Conservation (phyloP, 106 monocot species). For the Dactylorhiza incarnata region DNA sequence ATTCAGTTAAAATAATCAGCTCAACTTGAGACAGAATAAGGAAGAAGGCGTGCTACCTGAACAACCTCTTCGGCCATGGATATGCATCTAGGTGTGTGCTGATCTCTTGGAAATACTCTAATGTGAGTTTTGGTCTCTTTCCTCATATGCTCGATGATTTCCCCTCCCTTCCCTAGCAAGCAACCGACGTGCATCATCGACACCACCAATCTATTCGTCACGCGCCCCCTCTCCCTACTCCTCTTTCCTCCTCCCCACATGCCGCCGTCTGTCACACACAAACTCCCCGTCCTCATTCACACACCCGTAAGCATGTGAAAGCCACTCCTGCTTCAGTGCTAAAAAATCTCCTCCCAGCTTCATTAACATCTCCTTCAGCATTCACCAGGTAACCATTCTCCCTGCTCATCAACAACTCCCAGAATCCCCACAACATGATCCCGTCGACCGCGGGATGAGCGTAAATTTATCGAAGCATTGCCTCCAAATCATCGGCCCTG, state of each 20-base stretch:
- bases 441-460: constrained; percentile 84
- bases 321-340: constrained; percentile 68
- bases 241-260: constrained; percentile 19
- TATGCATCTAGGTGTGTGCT: constrained; percentile 71
- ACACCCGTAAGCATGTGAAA: constrained; percentile 50
- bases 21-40: not conserved
- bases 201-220: constrained; percentile 76
- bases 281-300: constrained; percentile 49
- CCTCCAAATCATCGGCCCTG: constrained; percentile 70
- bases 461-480: constrained; percentile 70
- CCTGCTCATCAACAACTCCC: constrained; percentile 75
- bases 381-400: constrained; percentile 50
- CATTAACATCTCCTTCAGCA: constrained; percentile 85
- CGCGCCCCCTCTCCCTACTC: constrained; percentile 25
- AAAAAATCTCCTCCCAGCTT: constrained; percentile 64
- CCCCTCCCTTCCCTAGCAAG: constrained; percentile 86
- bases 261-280: constrained; percentile 25
- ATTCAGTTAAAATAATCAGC: not conserved
- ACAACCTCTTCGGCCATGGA: constrained; percentile 76
- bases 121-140: constrained; percentile 96
- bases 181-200: constrained; percentile 85
- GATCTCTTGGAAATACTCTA: constrained; percentile 80
- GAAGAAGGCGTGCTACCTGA: constrained; percentile 43
- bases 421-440: constrained; percentile 80
- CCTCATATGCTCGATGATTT: constrained; percentile 99